Base-by-base conservation (phyloP, 2,329 filamentous ascomycete genomes). In the Aaosphaeria arxii region DNA sequence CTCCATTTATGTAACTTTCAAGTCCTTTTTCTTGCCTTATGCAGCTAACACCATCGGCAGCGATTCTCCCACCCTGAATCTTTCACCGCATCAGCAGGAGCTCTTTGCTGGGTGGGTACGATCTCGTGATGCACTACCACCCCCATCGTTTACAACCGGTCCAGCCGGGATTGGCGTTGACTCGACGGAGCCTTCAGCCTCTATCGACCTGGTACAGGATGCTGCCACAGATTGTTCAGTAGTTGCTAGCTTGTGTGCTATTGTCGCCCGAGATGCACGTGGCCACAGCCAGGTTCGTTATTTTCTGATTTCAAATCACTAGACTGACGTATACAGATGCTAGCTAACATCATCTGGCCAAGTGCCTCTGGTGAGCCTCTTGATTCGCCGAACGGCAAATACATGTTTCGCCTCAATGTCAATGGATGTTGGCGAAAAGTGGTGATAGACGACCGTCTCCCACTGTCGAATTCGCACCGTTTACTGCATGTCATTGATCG, bases 161-260 rank as follows among this genome's bases (percentile, higher is more conserved):
- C 55, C 63, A 9, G 54, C 66, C 4, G 69, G 67, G 3, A 78
- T 77, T 11, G 72, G 81, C 7, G 88, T 89, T 83, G 70, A 73
- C 42, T 75, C 79, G 11, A 9, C n/a, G 4, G 33, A 3, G 7
- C 33, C 33, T 9, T 71, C 72, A 5, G 72, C 77, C 6, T 78
- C 81, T 11, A 84, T 88, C 52, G 92, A 99, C 69, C 80, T 99
- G 6, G 91, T 96, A 3, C 94, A 99, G 70, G 94, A 99, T 70
- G 85, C 95, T 50, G 91, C 92, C 5, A 95, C 92, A 1, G 94
- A 99, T 68, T 99, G 94, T 66, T 97, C 94, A 1, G 92, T 99
- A 4, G 92, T 99, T 30, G 94, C 94, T 11, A 96, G 94, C 66
- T 78, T 99, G 5, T 96, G 91, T 65, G 91, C 91, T 29, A 86